Evolutionary conservation across 169 alveolate species (phyloP).

Genomic region (Plasmodium vivax): DNA sequence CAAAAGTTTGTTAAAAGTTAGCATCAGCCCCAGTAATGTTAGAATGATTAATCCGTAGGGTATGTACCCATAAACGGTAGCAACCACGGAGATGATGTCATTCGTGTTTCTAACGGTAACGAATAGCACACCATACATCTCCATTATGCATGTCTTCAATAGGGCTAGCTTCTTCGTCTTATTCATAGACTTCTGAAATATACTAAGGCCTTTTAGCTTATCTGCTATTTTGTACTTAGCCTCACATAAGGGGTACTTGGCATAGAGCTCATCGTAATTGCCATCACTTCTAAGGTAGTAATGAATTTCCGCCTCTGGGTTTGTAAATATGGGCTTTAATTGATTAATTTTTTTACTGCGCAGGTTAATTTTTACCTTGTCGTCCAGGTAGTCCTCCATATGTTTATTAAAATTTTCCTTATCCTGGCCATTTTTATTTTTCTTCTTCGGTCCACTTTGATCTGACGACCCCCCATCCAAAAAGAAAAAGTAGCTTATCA

Average conservation of each 20-base stretch:
- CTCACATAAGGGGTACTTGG: constrained; percentile 46
- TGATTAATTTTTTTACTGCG: constrained; percentile 21
- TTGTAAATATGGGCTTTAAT: constrained; percentile 30
- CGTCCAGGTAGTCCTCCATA: not conserved
- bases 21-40: not conserved
- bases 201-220: constrained; percentile 6
- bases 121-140: constrained; percentile 15
- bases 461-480: not conserved
- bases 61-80: constrained; percentile 42
- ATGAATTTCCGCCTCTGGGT: not conserved
- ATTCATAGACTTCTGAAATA: not conserved
- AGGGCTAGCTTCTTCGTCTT: not conserved
- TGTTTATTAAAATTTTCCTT: not conserved
- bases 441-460: not conserved
- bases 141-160: constrained; percentile 11
- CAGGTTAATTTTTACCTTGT: not conserved
- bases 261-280: constrained; percentile 22
- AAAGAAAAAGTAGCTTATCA: not conserved
- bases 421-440: not conserved
- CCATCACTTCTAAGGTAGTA: constrained; percentile 22
- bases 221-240: constrained; percentile 47
- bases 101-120: constrained; percentile 36
- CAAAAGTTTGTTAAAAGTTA: constrained; percentile 13
- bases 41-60: not conserved
- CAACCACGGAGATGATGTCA: constrained; percentile 11